Evolutionary conservation across 2,329 filamentous ascomycete species (phyloP).

Genomic region (Neopestalotiopsis sp.): DNA sequence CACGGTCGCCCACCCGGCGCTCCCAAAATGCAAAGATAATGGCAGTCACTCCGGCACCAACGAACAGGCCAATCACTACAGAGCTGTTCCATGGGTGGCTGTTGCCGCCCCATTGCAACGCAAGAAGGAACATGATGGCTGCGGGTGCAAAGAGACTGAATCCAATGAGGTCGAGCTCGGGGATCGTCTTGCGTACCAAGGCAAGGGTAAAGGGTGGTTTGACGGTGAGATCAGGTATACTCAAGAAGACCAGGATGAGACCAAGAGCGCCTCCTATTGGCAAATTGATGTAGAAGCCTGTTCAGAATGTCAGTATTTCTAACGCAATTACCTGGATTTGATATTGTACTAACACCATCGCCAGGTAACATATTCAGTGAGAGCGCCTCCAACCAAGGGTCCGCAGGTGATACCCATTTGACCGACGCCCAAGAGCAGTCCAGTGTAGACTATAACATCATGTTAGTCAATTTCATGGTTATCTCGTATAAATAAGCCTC

Average conservation of each 20-base stretch:
- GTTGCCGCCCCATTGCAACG: slow-evolving; percentile 45
- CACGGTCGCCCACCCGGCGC: slow-evolving; percentile 45
- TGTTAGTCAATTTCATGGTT: background rate
- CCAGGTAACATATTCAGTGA: slow-evolving; percentile 47
- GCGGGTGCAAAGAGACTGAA: slow-evolving; percentile 45
- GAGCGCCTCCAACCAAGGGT: slow-evolving; percentile 50
- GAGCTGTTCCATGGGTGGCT: slow-evolving; percentile 42
- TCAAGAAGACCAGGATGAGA: slow-evolving; percentile 34
- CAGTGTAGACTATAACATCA: slow-evolving; percentile 20
- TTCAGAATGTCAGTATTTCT: background rate
- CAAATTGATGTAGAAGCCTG: slow-evolving; percentile 51
- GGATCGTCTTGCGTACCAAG: slow-evolving; percentile 26
- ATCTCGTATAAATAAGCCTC: too few species aligned
- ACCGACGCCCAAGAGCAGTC: slow-evolving; percentile 29
- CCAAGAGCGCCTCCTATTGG: slow-evolving; percentile 43
- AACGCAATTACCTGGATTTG: too few species aligned
- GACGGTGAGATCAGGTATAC: slow-evolving; percentile 39
- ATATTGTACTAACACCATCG: slow-evolving; percentile 51
- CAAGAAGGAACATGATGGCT: slow-evolving; percentile 48
- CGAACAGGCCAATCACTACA: slow-evolving; percentile 43
- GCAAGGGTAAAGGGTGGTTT: slow-evolving; percentile 27
- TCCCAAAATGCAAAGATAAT: slow-evolving; percentile 48
- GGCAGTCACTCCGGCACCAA: slow-evolving; percentile 36
- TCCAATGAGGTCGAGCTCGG: slow-evolving; percentile 45
- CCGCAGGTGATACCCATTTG: slow-evolving; percentile 51